A percentile compares a stretch with the other conserved stretches of the same genome.
Evolutionary conservation across 352 stramenopile genomes (phyloP).

Genomic region (Thalassiosira hispida): DNA sequence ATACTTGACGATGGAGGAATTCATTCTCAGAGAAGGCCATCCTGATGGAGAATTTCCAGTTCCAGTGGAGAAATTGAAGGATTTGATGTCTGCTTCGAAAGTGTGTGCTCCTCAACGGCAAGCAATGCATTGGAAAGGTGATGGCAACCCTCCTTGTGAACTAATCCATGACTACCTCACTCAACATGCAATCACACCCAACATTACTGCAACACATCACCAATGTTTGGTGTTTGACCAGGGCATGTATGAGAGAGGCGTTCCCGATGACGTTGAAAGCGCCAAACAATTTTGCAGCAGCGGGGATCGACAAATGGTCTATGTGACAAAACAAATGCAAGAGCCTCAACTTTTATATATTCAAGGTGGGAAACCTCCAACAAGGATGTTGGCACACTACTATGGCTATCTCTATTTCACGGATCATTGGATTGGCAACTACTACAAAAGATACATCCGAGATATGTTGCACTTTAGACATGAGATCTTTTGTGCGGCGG

Average conservation of each 20-base stretch:
- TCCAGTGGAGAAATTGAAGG: constrained; percentile 37
- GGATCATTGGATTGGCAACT: constrained; percentile 65
- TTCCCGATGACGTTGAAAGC: constrained; percentile 32
- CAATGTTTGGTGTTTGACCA: constrained; percentile 74
- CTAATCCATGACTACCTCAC: constrained; percentile 60
- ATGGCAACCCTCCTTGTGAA: constrained; percentile 39
- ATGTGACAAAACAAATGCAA: constrained; percentile 55
- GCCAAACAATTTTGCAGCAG: constrained; percentile 61
- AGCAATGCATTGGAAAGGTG: constrained; percentile 13
- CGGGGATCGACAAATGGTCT: constrained; percentile 46
- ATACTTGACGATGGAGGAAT: constrained; percentile 86
- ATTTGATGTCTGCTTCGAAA: constrained; percentile 49
- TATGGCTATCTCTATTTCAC: constrained; percentile 84
- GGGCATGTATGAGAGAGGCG: constrained; percentile 45
- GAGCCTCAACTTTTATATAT: constrained; percentile 68
- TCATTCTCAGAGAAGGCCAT: constrained; percentile 77
- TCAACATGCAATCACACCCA: constrained; percentile 47
- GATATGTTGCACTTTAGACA: constrained; percentile 82
- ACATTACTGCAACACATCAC: constrained; percentile 49
- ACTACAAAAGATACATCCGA: constrained; percentile 77
- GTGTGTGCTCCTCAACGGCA: constrained; percentile 26
- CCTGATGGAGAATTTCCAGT: constrained; percentile 48
- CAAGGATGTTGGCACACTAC: constrained; percentile 82
- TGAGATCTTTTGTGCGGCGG: constrained; percentile 83
- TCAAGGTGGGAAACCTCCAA: constrained; percentile 50